These are phyloP conservation scores for Larix sibirica DNA, from an alignment of 83 land plant genomes.

Conservation along the genomic window DNA sequence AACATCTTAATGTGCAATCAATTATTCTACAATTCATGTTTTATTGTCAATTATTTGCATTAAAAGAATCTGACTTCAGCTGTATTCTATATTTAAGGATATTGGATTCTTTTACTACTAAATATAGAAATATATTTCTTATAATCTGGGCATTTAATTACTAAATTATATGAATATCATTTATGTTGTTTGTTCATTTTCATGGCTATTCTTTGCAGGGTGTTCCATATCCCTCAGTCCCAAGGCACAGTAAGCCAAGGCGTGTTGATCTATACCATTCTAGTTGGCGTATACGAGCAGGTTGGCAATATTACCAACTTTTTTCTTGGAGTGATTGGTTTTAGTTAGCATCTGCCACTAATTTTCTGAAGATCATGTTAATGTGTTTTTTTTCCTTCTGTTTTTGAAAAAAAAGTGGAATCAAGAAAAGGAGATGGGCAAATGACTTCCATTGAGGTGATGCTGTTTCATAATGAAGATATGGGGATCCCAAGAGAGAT, in stretches of 20 bases:
- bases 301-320: constrained; percentile 29
- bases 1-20: not conserved
- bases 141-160: not conserved
- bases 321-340: not conserved
- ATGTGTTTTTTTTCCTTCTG: not conserved
- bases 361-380: not conserved
- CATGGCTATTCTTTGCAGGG: constrained; percentile 46
- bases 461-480: constrained; percentile 90
- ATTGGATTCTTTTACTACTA: not conserved
- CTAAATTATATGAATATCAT: too few relatives aligned
- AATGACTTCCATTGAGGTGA: constrained; percentile 86
- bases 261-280: constrained; percentile 92
- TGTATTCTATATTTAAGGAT: not conserved
- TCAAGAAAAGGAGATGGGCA: constrained; percentile 87
- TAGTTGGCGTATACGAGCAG: constrained; percentile 89
- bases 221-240: constrained; percentile 61
- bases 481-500: constrained; percentile 96
- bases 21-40: not conserved
- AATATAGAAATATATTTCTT: not conserved
- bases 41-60: not conserved
- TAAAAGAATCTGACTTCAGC: not conserved
- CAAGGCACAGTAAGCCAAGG: constrained; percentile 68
- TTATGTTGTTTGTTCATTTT: too few relatives aligned
- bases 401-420: constrained; percentile 56
- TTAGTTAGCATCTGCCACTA: not conserved